Percentiles rank a stretch among this genome's conserved stretches.
Conservation (phyloP, 202 grass and related monocot species). For the Saccharum hybrid region DNA sequence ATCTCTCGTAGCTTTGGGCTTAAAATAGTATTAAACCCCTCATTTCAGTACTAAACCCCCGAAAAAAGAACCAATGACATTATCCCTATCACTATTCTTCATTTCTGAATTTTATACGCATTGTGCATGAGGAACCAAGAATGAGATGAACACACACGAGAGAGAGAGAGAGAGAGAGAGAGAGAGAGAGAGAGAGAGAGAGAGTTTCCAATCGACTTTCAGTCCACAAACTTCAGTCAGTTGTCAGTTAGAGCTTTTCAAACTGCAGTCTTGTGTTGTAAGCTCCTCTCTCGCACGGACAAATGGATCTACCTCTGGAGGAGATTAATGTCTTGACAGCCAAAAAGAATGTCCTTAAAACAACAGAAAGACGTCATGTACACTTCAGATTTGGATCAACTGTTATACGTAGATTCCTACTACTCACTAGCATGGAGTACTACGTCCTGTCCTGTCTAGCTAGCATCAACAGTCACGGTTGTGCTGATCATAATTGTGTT, state of each 20-base stretch:
- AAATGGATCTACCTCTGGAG: background rate
- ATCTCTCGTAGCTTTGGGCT: background rate
- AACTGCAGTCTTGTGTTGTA: background rate
- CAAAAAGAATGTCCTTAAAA: background rate
- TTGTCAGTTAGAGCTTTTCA: background rate
- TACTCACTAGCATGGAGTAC: background rate
- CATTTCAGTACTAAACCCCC: too few species aligned
- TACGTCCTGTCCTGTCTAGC: background rate
- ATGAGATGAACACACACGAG: background rate
- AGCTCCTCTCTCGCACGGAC: background rate
- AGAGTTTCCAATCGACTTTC: background rate
- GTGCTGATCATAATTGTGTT: constrained; percentile 37
- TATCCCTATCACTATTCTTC: too few species aligned
- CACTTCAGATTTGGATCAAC: constrained; percentile 40
- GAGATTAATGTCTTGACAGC: background rate
- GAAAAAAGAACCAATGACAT: too few species aligned
- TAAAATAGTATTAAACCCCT: background rate
- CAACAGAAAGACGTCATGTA: background rate
- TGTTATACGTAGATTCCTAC: constrained; percentile 36
- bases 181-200: background rate
- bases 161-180: too few species aligned
- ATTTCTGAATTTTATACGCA: background rate
- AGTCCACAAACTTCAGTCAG: background rate
- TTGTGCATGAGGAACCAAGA: background rate
- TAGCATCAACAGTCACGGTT: constrained; percentile 37